Percentiles rank a stretch among this genome's conserved stretches.
These are phyloP conservation scores for Parsonsia alboflavescens DNA, from an alignment of 257 asterid species.

Conservation along the genomic window DNA sequence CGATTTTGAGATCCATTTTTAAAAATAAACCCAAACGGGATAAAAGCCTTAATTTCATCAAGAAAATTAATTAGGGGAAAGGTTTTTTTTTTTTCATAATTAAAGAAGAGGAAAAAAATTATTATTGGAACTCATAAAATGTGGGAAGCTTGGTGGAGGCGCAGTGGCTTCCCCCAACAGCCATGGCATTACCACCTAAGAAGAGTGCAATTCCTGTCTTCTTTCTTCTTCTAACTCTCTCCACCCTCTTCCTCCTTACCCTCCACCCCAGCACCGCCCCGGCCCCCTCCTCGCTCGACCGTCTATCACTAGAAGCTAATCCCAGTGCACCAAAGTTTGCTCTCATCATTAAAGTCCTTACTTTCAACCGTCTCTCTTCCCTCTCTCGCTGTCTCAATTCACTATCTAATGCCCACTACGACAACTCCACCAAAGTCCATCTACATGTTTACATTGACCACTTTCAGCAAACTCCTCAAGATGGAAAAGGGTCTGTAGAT, in stretches of 20 bases:
- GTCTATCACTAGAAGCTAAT: not conserved
- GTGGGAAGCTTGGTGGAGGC: not conserved
- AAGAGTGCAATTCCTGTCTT: constrained; percentile 25
- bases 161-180: not conserved
- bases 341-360: constrained; percentile 76
- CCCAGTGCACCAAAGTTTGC: constrained; percentile 42
- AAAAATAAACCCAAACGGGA: too few relatives aligned
- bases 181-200: not conserved
- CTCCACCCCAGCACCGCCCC: constrained; percentile 23
- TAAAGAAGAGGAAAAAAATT: too few relatives aligned
- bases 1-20: too few relatives aligned
- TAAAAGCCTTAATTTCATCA: too few relatives aligned
- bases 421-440: constrained; percentile 47
- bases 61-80: too few relatives aligned
- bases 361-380: constrained; percentile 70
- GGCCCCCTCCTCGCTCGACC: constrained; percentile 16
- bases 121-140: not conserved
- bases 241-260: constrained; percentile 32
- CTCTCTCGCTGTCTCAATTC: constrained; percentile 84
- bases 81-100: too few relatives aligned
- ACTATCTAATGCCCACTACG: constrained; percentile 71
- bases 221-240: constrained; percentile 43
- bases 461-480: constrained; percentile 29
- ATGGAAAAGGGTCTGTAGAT: constrained; percentile 31
- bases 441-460: constrained; percentile 81